A percentile compares a stretch with the other conserved stretches of the same genome.
Conservation (phyloP, 2,329 filamentous ascomycete genomes). For the Cladosporium sp. region DNA sequence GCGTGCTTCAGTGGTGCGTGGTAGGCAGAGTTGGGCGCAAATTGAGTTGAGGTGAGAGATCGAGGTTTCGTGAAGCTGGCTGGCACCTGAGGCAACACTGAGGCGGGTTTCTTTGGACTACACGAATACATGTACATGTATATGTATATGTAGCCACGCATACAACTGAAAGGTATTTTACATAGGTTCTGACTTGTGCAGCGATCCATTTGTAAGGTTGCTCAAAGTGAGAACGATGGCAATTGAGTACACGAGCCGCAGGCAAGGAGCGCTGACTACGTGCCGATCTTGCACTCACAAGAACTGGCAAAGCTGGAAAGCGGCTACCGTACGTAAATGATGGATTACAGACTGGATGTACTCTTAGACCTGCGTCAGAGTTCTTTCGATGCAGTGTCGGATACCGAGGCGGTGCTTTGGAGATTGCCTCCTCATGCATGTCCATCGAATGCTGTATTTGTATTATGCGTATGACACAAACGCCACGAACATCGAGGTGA, state of each 20-base stretch:
- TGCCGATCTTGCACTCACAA: neutral
- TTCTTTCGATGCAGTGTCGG: neutral
- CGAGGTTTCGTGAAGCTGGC: neutral
- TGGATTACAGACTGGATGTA: no score
- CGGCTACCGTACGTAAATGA: neutral
- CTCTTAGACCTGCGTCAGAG: no score
- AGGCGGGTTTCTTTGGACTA: neutral
- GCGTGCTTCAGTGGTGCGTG: neutral
- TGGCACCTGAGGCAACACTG: neutral
- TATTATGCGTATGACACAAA: neutral
- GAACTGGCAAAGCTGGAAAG: neutral
- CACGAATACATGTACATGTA: neutral
- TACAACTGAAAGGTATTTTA: no score
- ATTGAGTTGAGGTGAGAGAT: neutral
- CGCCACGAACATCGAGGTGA: neutral
- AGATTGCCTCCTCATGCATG: neutral
- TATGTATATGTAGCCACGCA: neutral
- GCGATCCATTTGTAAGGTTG: neutral
- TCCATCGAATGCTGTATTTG: neutral
- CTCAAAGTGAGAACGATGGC: no score
- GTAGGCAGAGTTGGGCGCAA: neutral
- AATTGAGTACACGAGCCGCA: no score
- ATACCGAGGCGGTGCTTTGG: neutral
- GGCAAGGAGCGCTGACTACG: no score
- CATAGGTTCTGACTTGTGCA: neutral